Conservation (phyloP, 2,329 filamentous ascomycete genomes). For the Akanthomyces lecanii region DNA sequence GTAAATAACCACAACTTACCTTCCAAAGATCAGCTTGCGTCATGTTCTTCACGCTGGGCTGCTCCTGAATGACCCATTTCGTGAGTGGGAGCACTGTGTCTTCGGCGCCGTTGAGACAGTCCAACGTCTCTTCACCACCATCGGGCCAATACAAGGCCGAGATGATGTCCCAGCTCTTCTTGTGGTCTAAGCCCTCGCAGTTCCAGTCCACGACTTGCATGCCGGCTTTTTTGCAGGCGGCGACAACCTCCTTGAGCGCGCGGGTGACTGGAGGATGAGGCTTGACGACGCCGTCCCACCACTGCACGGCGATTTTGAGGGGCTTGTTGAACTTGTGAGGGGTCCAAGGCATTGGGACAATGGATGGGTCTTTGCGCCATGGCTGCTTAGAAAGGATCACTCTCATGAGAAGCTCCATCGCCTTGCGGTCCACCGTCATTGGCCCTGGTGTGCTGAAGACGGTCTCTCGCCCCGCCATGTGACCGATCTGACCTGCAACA, state of each 20-base stretch:
- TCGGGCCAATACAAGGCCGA: slow-evolving; percentile 54
- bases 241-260: slow-evolving; percentile 51
- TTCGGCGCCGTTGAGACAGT: slow-evolving; percentile 46
- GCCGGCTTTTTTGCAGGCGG: slow-evolving; percentile 43
- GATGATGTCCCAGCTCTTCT: slow-evolving; percentile 44
- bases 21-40: slow-evolving; percentile 39
- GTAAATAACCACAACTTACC: slow-evolving; percentile 20
- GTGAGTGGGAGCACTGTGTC: slow-evolving; percentile 57
- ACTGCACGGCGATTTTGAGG: slow-evolving; percentile 57
- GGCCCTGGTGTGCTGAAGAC: slow-evolving; percentile 31
- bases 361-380: slow-evolving; percentile 31
- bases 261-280: slow-evolving; percentile 57
- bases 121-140: slow-evolving; percentile 50
- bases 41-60: slow-evolving; percentile 38
- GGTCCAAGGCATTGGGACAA: slow-evolving; percentile 33
- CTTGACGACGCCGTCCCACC: slow-evolving; percentile 55
- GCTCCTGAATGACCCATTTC: slow-evolving; percentile 55
- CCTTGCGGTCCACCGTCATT: slow-evolving; percentile 32
- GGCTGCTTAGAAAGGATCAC: slow-evolving; percentile 28
- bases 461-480: slow-evolving; percentile 34
- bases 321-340: slow-evolving; percentile 35
- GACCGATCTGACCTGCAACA: slow-evolving; percentile 23
- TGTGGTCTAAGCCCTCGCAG: slow-evolving; percentile 51
- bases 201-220: slow-evolving; percentile 51
- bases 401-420: slow-evolving; percentile 35